Base-by-base conservation (phyloP, 192 early-diverging fungal genomes). In the Linnemannia schmuckeri region DNA sequence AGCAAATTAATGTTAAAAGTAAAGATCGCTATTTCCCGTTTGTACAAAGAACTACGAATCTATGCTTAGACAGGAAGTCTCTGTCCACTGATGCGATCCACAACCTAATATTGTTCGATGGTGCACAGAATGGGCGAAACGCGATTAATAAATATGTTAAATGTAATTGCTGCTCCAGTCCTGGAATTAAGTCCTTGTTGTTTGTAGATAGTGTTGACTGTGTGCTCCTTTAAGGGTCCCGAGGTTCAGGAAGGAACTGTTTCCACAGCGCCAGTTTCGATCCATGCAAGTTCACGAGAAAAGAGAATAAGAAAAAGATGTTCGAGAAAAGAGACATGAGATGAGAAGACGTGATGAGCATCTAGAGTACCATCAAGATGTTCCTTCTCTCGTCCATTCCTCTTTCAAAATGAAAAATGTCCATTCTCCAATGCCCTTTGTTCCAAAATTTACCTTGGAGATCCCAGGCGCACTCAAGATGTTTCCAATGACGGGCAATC, bases 401-500 rank as follows among this genome's bases (percentile, higher is more conserved):
- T 33, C 27, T 10, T 12, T 66, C 27, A 30, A 33, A 4, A 13
- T 0, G 13, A 10, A 66, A 33, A 13, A n/a, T 15, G 10, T 66
- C n/a, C 44, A 46, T 0, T 66, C n/a, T 66, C n/a, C 61, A 33
- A 1, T 66, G n/a, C 13, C 8, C 9, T 30, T 12, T 30, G 44
- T 74, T 74, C 42, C 41, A 18, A 37, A 40, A 38, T 4, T 75
- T 83, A 95, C 94, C 83, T 95, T 94, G 54, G 96, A 91, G 74
- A 99, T 93, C 24, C 92, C 94, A 24, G 98, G 98, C 52, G 96
- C 91, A 79, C 93, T 96, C 72, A 99, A 86, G 33, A 99, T 78
- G 15, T 93, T 94, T 40, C 98, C 98, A 83, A 99, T 97, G 40
- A 99, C 70, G 4, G 98, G 98, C 72, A 99, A 75, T 79, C 93